Evolutionary conservation across 2,329 filamentous ascomycete species (phyloP).

Genomic region (Diaporthe ampelina): DNA sequence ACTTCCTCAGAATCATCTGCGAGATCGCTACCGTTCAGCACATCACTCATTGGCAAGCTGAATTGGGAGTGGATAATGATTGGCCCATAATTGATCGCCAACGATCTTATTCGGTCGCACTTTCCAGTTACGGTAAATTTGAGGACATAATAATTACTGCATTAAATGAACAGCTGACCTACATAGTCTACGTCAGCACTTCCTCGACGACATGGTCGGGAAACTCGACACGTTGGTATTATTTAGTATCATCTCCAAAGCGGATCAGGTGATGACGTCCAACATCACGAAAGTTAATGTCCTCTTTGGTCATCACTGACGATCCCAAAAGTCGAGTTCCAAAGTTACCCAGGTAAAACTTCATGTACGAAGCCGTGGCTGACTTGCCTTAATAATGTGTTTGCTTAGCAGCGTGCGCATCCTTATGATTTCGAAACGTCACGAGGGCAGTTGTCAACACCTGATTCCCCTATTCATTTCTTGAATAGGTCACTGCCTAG

Average conservation of each 20-base stretch:
- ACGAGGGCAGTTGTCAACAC: background rate
- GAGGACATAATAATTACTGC: background rate
- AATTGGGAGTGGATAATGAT: background rate
- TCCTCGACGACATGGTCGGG: background rate
- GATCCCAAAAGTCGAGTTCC: background rate
- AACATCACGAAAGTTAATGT: background rate
- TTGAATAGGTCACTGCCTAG: constrained; percentile 1
- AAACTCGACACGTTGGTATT: background rate
- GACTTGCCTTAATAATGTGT: background rate
- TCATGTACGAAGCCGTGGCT: background rate
- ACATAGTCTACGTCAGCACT: constrained; percentile 1
- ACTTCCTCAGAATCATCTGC: background rate
- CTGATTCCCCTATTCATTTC: background rate
- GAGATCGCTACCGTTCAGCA: background rate
- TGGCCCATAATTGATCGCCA: constrained; percentile 10
- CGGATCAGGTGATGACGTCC: no score
- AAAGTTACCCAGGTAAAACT: background rate
- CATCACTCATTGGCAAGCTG: background rate
- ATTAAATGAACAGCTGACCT: background rate
- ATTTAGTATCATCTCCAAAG: background rate
- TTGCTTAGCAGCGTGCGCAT: background rate
- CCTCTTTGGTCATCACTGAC: background rate
- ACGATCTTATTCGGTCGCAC: background rate
- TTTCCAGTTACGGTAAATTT: background rate
- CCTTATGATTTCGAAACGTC: background rate